phyloP scores from a whole-genome alignment of 1,284 basidiomycete genomes.

The Erythrobasidium hasegawianum region DNA sequence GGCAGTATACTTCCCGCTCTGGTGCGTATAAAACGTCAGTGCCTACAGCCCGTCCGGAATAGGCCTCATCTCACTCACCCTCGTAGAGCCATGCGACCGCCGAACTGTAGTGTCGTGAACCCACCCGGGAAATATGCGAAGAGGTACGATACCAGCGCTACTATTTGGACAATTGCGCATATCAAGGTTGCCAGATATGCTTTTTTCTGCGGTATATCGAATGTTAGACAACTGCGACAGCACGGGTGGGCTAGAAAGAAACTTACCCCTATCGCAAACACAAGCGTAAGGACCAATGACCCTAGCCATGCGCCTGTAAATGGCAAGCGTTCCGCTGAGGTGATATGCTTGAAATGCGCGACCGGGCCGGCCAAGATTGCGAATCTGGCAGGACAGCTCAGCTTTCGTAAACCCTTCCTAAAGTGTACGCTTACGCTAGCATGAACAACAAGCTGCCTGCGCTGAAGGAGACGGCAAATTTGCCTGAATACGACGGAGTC shows the following conservation, averaged over 20 bases:
- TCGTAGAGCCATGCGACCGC: slow-evolving; percentile 74
- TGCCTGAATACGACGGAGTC: too few species aligned
- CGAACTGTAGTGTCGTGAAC: slow-evolving; percentile 67
- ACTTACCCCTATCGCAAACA: slow-evolving; percentile 78
- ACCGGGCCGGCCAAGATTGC: slow-evolving; percentile 44
- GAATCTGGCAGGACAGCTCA: slow-evolving; percentile 38
- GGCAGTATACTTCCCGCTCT: slow-evolving; percentile 59
- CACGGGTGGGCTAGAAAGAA: too few species aligned
- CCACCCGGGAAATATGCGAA: slow-evolving; percentile 75
- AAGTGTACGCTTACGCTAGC: slow-evolving; percentile 62
- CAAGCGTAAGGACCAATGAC: slow-evolving; percentile 76
- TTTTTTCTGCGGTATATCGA: slow-evolving; percentile 56
- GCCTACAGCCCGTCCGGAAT: too few species aligned
- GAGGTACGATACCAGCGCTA: slow-evolving; percentile 77
- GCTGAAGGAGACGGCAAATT: too few species aligned
- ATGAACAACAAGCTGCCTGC: slow-evolving; percentile 78
- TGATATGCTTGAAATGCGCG: slow-evolving; percentile 75
- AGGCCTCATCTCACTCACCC: slow-evolving; percentile 58
- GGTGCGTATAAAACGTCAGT: too few species aligned
- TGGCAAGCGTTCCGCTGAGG: slow-evolving; percentile 77
- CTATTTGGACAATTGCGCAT: slow-evolving; percentile 69
- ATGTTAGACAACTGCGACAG: too few species aligned
- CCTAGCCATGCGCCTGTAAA: slow-evolving; percentile 80
- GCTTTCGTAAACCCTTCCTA: neutral
- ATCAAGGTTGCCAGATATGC: slow-evolving; percentile 80